Evolutionary conservation across 768 basidiomycete species (phyloP), one percentile per base, ranked within the genome.

Genomic region (Lactarius akahatsu): DNA sequence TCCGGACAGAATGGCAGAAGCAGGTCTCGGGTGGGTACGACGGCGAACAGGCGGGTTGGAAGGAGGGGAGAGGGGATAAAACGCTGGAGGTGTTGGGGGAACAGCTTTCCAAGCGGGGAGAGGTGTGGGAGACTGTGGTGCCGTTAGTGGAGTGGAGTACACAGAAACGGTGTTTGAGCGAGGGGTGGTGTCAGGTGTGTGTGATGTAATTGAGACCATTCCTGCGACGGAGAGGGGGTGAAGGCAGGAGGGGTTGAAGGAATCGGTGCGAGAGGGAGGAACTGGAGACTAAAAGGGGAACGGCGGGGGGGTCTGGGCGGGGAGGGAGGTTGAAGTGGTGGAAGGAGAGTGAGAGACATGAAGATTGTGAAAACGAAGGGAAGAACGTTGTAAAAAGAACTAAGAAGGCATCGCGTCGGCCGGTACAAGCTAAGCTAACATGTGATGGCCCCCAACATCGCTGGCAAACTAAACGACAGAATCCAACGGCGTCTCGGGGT

Each of bases 61-160:
- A n/a, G 66, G 66, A 18, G 65, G 59, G 9, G 66, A 68, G 30
- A 60, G 59, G 13, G 55, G 34, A n/a, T 62, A 47, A 38, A 61
- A 61, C 20, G 63, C 50, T 20, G 69, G 69, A n/a, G 69, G 69
- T 0, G 69, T 68, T 47, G 69, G 69, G 41, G 69, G 69, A 20
- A 70, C 69, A 20, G 69, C 64, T 56, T 61, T 68, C 69, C 67
- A 68, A 16, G 59, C 67, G 26, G 67, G 67, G 6, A 68, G 65
- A 41, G 28, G 11, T 20, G 67, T 54, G 16, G 64, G 65, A 3
- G 67, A 61, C 32, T 34, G 67, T 5, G 60, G 63, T 16, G 58
- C 59, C 7, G 69, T 61, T 13, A 58, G 57, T 4, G 66, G 69
- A 1, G 66, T 68, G 9, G 58, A 56, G n/a, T 63, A 62, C 16